These are phyloP conservation scores for Hanseniaspora lindneri DNA, from an alignment of 805 yeast genomes.

Conservation along the genomic window DNA sequence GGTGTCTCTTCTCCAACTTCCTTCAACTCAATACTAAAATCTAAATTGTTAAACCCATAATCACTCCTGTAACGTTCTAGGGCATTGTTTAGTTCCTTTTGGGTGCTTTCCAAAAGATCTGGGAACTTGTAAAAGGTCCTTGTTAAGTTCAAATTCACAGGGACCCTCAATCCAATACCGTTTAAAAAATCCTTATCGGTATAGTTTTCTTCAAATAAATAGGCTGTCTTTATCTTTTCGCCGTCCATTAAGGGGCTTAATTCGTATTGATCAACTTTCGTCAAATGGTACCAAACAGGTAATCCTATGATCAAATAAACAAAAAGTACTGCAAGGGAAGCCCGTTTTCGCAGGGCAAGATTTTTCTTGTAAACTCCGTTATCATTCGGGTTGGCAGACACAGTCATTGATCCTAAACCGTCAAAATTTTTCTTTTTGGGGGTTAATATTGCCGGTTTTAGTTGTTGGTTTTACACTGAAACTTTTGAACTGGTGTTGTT, in stretches of 20 bases:
- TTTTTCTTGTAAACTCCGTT: conserved; percentile 16
- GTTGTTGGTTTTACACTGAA: too few relatives aligned
- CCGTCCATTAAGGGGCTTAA: conserved; percentile 19
- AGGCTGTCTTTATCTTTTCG: conserved; percentile 32
- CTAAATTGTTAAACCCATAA: conserved; percentile 29
- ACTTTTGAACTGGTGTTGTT: too few relatives aligned
- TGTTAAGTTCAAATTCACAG: conserved; percentile 31
- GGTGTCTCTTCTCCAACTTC: not conserved
- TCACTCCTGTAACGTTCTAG: conserved; percentile 26
- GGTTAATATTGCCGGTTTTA: too few relatives aligned
- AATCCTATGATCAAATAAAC: conserved; percentile 31
- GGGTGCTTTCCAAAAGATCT: conserved; percentile 49
- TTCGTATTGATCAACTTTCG: conserved; percentile 27
- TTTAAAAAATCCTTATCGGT: conserved; percentile 13
- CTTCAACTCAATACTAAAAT: conserved; percentile 22
- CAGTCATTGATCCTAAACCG: too few relatives aligned
- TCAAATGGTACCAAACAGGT: conserved; percentile 34
- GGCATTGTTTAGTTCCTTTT: conserved; percentile 36
- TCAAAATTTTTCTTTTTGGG: too few relatives aligned
- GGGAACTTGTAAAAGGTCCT: conserved; percentile 45
- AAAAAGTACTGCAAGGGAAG: conserved; percentile 19
- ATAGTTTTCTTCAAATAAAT: conserved; percentile 29
- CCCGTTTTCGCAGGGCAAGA: conserved; percentile 21
- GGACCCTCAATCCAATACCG: conserved; percentile 36
- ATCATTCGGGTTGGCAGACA: too few relatives aligned